These are phyloP conservation scores for Westerdykella aurantiaca DNA, from an alignment of 2,329 filamentous ascomycete genomes.

Conservation along the genomic window DNA sequence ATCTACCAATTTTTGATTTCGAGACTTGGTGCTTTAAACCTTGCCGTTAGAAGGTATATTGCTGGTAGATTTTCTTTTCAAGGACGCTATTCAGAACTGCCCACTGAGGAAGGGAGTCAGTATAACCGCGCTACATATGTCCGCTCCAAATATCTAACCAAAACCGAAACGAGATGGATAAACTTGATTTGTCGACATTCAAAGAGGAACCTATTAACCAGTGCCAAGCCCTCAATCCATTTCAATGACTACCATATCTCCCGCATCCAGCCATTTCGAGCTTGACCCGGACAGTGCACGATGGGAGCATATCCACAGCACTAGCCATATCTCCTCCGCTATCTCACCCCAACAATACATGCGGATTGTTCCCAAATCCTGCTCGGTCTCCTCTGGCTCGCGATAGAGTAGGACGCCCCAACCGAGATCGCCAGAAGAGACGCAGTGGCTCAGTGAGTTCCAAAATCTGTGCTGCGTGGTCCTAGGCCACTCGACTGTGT, in stretches of 20 bases:
- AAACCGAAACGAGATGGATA: too few species aligned
- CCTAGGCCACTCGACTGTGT: conserved; percentile 51
- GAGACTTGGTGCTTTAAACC: too few species aligned
- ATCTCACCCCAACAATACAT: conserved; percentile 76
- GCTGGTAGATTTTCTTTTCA: too few species aligned
- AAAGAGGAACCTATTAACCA: too few species aligned
- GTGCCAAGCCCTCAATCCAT: conserved; percentile 32
- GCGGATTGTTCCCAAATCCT: conserved; percentile 45
- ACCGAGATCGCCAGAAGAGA: conserved; percentile 55
- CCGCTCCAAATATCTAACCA: too few species aligned
- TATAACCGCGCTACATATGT: too few species aligned
- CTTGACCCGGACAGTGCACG: conserved; percentile 55
- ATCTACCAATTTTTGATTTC: too few species aligned
- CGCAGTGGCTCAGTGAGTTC: conserved; percentile 55
- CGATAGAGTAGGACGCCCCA: conserved; percentile 60
- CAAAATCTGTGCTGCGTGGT: conserved; percentile 52
- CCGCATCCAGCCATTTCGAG: conserved; percentile 61
- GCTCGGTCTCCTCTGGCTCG: conserved; percentile 9
- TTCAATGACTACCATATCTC: conserved; percentile 51
- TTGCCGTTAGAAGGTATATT: too few species aligned
- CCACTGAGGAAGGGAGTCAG: too few species aligned
- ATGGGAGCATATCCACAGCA: conserved; percentile 66
- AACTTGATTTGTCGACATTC: too few species aligned
- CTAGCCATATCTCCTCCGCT: conserved; percentile 65
- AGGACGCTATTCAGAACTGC: too few species aligned